A percentile compares a stretch with the other conserved stretches of the same genome.
Conservation (phyloP, 2,329 filamentous ascomycete species). For the Cryoendolithus antarcticus region DNA sequence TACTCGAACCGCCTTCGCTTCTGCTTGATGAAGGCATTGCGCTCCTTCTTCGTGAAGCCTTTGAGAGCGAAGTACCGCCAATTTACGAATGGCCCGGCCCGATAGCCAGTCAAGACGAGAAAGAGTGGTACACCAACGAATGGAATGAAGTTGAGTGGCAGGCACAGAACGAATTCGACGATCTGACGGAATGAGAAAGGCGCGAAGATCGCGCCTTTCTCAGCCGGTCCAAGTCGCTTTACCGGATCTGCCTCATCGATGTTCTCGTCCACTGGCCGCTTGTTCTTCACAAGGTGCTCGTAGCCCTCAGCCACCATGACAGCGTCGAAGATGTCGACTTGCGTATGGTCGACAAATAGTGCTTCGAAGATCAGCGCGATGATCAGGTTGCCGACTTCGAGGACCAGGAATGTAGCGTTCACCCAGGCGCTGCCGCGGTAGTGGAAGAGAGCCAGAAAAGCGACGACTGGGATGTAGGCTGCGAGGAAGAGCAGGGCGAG, state of each 20-base stretch:
- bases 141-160: slow-evolving; percentile 75
- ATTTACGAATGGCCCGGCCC: slow-evolving; percentile 78
- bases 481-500: slow-evolving; percentile 80
- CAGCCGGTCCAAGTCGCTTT: slow-evolving; percentile 72
- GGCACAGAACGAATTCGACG: slow-evolving; percentile 56
- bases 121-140: slow-evolving; percentile 74
- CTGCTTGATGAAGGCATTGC: slow-evolving; percentile 54
- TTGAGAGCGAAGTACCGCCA: slow-evolving; percentile 80
- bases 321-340: slow-evolving; percentile 74
- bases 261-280: slow-evolving; percentile 53
- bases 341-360: slow-evolving; percentile 54
- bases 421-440: slow-evolving; percentile 70
- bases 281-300: slow-evolving; percentile 49
- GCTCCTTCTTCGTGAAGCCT: slow-evolving; percentile 60
- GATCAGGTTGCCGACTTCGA: slow-evolving; percentile 53
- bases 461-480: slow-evolving; percentile 77
- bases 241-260: slow-evolving; percentile 61
- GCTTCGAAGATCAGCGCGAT: slow-evolving; percentile 45
- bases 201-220: slow-evolving; percentile 61
- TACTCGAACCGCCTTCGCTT: slow-evolving; percentile 64
- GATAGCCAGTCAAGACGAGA: slow-evolving; percentile 73
- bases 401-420: slow-evolving; percentile 72
- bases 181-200: slow-evolving; percentile 91
- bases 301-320: slow-evolving; percentile 62
- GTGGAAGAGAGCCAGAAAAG: slow-evolving; percentile 82